Evolutionary conservation across 306 rosid genomes (phyloP), one percentile per base, ranked within the genome.

Genomic region (Gleditsia sinensis): DNA sequence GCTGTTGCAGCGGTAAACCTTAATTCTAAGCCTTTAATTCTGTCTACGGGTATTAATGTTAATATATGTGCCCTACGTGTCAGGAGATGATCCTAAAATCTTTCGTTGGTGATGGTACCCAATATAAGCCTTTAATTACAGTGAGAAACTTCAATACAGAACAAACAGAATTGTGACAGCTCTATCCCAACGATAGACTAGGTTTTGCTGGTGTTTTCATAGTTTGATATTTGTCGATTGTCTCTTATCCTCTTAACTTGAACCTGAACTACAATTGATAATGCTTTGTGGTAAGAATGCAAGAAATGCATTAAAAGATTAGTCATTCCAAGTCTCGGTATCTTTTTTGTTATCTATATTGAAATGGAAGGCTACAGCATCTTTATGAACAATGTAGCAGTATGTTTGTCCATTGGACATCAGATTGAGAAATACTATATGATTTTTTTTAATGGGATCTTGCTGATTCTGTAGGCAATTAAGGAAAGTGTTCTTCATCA

Each of bases 401-500:
- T 74, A 49, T 61, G 2, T 63, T n/a, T 9, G 64, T n/a, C 28
- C 32, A 51, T n/a, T 51, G 23, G 19, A 64, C 7, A 24, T 25
- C 54, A 50, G 16, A 16, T 36, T 61, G 19, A 61, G 12, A 61
- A 16, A 12, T 75, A 27, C 27, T 39, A 28, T 62, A 43, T 72
- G 57, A 78, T 33, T 63, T 76, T 81, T 33, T 63, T 76, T 81
- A 74, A 57, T 54, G 63, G 28, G 74, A 82, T 53, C 7, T 81
- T 81, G n/a, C 42, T 69, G 62, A 72, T 71, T 83, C 17, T 81
- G 30, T 72, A 95, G 99, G 97, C 91, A 61, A 75, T 92, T n/a
- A 90, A 95, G 84, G 88, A 75, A 72, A 90, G 81, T 65, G 96
- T 95, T 63, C 20, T 83, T 77, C 76, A 37, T 11, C 99, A 95